Base-by-base conservation (phyloP, 2,329 filamentous ascomycete genomes). In the Aspergillus aculeatinus region DNA sequence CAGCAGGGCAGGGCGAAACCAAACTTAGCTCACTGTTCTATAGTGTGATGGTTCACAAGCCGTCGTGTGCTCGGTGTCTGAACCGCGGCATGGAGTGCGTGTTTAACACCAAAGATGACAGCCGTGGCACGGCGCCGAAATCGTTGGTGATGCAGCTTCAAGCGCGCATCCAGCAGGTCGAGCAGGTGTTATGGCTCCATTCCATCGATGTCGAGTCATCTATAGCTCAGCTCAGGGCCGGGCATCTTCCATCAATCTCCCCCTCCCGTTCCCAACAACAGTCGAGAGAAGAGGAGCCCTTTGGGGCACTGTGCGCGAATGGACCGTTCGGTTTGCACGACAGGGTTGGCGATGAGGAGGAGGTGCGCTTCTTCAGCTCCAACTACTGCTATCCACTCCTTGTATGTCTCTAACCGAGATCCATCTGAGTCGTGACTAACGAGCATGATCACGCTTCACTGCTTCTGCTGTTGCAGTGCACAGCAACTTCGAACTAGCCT, bases 121-220 rank as follows among this genome's bases (percentile, higher is more conserved):
- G 19, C 7, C 48, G 33, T 23, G 55, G 55, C 6, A 57, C 48
- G 12, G 48, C 55, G 5, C 31, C 48, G 29, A 51, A 51, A 48
- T 57, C 31, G 1, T 5, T 51, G 12, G 55, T 51, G 5, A 12
- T 7, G 10, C 31, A 42, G 7, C 31, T 57, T 23, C n/a, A 50
- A 7, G 27, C 19, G 19, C 31, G 48, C 19, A 44, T 57, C 19
- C 23, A 50, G 14, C 16, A 42, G 19, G 12, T 57, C 11, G 55
- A 57, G 14, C 48, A 42, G n/a, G 14, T 57, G 7, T 11, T 51
- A 21, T 27, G 19, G 29, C 29, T 51, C 4, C 55, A 57, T 39
- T 57, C 55, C 9, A 57, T 57, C 25, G 55, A 51, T n/a, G 4
- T 57, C 4, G 31, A 57, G 14, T 31, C 55, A 5, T 57, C 48